Conservation (phyloP, 495 filamentous ascomycete species). For the Trichoderma gamsii region DNA sequence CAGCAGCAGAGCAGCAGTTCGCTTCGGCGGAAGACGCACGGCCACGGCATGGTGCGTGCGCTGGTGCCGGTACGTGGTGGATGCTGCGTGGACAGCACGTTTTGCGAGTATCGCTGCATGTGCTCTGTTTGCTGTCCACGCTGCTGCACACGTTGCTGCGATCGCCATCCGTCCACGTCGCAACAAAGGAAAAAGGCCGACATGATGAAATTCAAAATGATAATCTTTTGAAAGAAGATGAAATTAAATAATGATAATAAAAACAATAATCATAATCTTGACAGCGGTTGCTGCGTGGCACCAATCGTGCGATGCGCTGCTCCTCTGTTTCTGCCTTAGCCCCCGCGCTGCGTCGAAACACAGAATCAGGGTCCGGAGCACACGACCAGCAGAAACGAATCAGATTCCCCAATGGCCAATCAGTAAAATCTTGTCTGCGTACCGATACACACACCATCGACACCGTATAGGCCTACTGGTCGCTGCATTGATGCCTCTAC, state of each 20-base stretch:
- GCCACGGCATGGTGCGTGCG: too few relatives aligned
- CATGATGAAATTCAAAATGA: background rate
- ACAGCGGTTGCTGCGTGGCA: constrained; percentile 13
- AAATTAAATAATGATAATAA: too few relatives aligned
- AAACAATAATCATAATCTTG: background rate
- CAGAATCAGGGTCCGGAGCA: background rate
- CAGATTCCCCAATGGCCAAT: background rate
- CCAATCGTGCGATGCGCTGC: background rate
- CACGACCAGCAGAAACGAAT: constrained; percentile 1
- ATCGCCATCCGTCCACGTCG: constrained; percentile 13
- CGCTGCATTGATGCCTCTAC: background rate
- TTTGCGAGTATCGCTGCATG: too few relatives aligned
- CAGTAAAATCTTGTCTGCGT: background rate
- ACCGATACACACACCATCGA: too few relatives aligned
- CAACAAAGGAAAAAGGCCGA: background rate
- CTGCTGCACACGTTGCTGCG: background rate
- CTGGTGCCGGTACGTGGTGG: too few relatives aligned
- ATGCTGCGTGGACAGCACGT: too few relatives aligned
- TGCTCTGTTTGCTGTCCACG: background rate
- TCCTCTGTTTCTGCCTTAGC: background rate
- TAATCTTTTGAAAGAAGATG: too few relatives aligned
- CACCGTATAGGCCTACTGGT: too few relatives aligned
- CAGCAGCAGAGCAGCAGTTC: too few relatives aligned
- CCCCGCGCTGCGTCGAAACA: background rate
- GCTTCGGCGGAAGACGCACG: too few relatives aligned